Base-by-base conservation (phyloP, 345 rosid species). In the Hibiscus trionum region DNA sequence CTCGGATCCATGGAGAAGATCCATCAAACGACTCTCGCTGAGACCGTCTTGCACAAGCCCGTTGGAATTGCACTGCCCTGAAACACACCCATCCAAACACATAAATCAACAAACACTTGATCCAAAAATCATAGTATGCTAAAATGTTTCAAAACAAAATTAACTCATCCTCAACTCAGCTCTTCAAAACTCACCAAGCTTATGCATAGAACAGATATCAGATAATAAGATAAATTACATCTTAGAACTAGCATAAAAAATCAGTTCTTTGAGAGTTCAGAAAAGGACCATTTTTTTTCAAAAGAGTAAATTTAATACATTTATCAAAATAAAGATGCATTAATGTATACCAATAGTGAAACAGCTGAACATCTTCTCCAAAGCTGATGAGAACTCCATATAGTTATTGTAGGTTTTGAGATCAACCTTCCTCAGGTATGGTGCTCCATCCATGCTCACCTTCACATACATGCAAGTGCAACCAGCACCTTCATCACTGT, bases 341-440 rank as follows among this genome's bases (percentile, higher is more conserved):
- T 52, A 7, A 11, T 46, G 16, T n/a, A n/a, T 73, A 80, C 88
- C 86, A 7, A 84, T 77, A 4, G 77, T 77, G 9, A 70, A 70
- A 42, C 67, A 81, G 61, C 81, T 82, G 82, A 91, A 91, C 91
- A 91, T 85, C 17, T 82, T 73, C 72, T 87, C 81, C 42, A 86
- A 74, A 66, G 90, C 84, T 53, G 82, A 80, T 11, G 85, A 80
- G 74, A 91, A 84, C 14, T 87, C 91, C 69, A 66, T 62, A 73
- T 91, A 91, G 61, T 86, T 80, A 63, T 80, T 75, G 80, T 82
- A 87, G 27, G 78, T 75, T 73, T 84, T 85, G 65, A 87, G 86
- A 69, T 89, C 93, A 31, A 87, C 82, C 77, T 91, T 91, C 73
- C 97, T 85, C 10, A 91, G 83, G 81, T 87, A 87, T 5, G 97